Evolutionary conservation across 495 filamentous ascomycete genomes (phyloP), one percentile per base, ranked within the genome.

Genomic region (Darksidea phi): DNA sequence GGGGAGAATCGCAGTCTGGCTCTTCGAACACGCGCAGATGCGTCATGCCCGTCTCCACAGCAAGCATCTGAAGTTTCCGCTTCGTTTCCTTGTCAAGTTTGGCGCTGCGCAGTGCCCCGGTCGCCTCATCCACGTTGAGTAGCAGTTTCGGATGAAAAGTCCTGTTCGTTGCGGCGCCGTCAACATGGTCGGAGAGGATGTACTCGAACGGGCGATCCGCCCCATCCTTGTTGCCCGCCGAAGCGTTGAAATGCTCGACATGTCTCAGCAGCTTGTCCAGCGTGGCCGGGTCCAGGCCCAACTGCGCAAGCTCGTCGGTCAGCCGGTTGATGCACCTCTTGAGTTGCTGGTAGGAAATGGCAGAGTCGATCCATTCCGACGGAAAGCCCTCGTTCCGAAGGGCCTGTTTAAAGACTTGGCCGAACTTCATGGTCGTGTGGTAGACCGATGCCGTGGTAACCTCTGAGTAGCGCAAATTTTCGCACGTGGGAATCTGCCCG

Each of bases 311-410:
- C 71, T 90, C 87, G 42, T 74, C 69, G 51, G 82, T 71, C 67
- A 90, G 80, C 69, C 82, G 83, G 63, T 85, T 87, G 67, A 90
- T 81, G 71, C 86, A 82, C 72, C 89, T 90, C 71, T 90, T 90
- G 54, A 90, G 82, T 64, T 87, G 80, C 34, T 81, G 76, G 70
- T 90, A 90, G 48, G 84, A 85, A 57, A 90, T 86, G 17, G 87
- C 87, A 43, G 79, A 81, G 15, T 84, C 79, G 5, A 86, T 78
- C 87, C 88, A 90, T 66, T 84, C 80, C 36, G 77, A 74, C 0
- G 87, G 87, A 69, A 71, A 77, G 61, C 74, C 77, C 59, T 84
- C 83, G 57, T 72, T 76, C 52, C 78, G 66, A 34, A 90, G 75
- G 48, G 77, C 76, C 64, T 83, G 77, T 57, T 82, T 76, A 68